Evolutionary conservation across 352 stramenopile genomes (phyloP), one percentile per base, ranked within the genome.

Genomic region (Pythium guiyangense): DNA sequence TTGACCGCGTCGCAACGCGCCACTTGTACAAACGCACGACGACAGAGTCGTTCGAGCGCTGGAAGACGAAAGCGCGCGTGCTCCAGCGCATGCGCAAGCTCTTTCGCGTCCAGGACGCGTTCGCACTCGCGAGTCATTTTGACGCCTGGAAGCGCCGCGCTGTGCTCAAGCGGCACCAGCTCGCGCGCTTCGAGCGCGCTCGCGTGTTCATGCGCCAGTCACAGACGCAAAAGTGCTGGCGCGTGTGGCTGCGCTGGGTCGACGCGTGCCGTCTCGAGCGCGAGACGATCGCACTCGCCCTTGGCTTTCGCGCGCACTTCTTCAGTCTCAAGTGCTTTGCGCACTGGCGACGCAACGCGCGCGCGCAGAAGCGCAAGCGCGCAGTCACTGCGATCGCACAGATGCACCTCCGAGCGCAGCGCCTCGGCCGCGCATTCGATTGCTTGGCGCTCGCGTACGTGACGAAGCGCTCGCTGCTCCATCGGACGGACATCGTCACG

Each of bases 81-180:
- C 29, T 86, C 2, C 63, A 52, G 3, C 69, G 64, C 20, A 67
- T 85, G 64, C 66, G 62, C 6, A 66, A 63, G 4, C 64, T 80
- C 49, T 61, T 83, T 29, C 44, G 48, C 6, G 71, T 63, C 34
- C 73, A 85, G 49, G 66, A 72, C 34, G 46, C 52, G 1, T 75
- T 70, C 26, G 57, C 60, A 22, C 48, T 71, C 0, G 64, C 73
- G 46, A 70, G n/a, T 9, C 73, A 86, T 43, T 84, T 86, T 50
- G 47, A 54, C 4, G 62, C 67, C 4, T 88, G 78, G 78, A 80
- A 75, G 46, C 66, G 64, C 8, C 69, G 66, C 18, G 42, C 61
- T 3, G 42, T 20, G 12, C n/a, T 54, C 11, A 70, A 66, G 22
- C 73, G 65, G 42, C 42, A 74, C 14, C 57, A 69, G 34, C 47